Evolutionary conservation across 331 rosid genomes (phyloP).

Genomic region (Prunus yedoensis): DNA sequence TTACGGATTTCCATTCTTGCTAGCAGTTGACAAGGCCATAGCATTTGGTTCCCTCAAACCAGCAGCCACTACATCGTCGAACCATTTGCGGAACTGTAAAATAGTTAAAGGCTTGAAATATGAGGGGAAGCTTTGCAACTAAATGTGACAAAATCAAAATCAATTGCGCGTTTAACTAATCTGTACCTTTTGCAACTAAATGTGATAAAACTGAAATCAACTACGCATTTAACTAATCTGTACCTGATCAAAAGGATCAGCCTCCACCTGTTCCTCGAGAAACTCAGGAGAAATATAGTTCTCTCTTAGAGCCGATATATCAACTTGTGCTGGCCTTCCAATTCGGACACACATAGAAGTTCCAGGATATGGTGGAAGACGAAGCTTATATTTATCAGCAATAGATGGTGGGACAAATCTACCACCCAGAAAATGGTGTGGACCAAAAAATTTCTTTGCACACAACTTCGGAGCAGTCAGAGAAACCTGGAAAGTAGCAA

Average conservation of each 20-base stretch:
- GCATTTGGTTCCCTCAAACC: conserved; percentile 95
- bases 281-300: conserved; percentile 93
- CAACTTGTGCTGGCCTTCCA: conserved; percentile 78
- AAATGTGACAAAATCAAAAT: conserved; percentile 7
- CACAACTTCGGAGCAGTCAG: conserved; percentile 95
- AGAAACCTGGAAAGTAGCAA: conserved; percentile 63
- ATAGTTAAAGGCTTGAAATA: conserved; percentile 26
- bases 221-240: conserved; percentile 8
- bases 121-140: conserved; percentile 11
- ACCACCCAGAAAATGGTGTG: conserved; percentile 94
- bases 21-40: conserved; percentile 88
- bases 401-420: conserved; percentile 90
- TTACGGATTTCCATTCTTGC: conserved; percentile 82
- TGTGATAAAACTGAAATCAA: conserved; percentile 12
- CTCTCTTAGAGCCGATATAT: conserved; percentile 88
- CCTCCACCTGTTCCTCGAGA: conserved; percentile 74
- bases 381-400: conserved; percentile 73
- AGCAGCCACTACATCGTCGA: conserved; percentile 75
- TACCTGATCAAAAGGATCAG: conserved; percentile 85
- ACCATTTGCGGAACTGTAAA: conserved; percentile 87
- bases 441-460: conserved; percentile 78
- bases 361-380: conserved; percentile 89
- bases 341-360: conserved; percentile 82
- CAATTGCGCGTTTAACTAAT: conserved; percentile 11
- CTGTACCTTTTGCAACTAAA: conserved; percentile 18